A percentile compares a stretch with the other conserved stretches of the same genome.
phyloP scores from a whole-genome alignment of 305 asterid genomes.

The Fraxinus latifolia region DNA sequence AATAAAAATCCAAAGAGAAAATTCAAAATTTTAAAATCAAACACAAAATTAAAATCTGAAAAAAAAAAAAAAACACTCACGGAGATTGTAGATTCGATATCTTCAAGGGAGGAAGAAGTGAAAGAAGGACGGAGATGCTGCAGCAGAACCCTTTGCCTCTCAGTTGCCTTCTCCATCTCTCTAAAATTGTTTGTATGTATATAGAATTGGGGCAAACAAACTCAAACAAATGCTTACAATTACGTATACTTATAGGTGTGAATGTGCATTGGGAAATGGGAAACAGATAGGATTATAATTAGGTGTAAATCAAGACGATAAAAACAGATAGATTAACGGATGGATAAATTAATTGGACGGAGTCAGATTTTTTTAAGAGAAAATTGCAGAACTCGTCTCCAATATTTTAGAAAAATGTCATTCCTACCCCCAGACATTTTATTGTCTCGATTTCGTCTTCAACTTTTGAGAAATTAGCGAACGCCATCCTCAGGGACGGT shows the following conservation, averaged over 20 bases:
- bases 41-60: background rate
- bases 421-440: no score
- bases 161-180: slow-evolving; percentile 58
- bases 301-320: background rate
- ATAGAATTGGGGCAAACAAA: background rate
- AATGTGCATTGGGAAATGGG: background rate
- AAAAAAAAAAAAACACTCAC: slow-evolving; percentile 27
- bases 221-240: background rate
- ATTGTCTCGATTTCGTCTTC: no score
- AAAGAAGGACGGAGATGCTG: slow-evolving; percentile 58
- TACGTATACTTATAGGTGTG: background rate
- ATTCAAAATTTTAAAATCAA: background rate
- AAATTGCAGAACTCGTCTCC: background rate
- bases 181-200: background rate
- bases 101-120: slow-evolving; percentile 52
- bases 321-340: no score
- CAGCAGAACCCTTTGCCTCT: slow-evolving; percentile 59
- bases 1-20: background rate
- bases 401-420: no score
- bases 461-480: background rate
- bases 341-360: no score
- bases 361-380: background rate
- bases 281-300: background rate
- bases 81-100: slow-evolving; percentile 43
- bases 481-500: no score